Base-by-base conservation (phyloP, 2,329 filamentous ascomycete genomes). In the Fusarium luffae region DNA sequence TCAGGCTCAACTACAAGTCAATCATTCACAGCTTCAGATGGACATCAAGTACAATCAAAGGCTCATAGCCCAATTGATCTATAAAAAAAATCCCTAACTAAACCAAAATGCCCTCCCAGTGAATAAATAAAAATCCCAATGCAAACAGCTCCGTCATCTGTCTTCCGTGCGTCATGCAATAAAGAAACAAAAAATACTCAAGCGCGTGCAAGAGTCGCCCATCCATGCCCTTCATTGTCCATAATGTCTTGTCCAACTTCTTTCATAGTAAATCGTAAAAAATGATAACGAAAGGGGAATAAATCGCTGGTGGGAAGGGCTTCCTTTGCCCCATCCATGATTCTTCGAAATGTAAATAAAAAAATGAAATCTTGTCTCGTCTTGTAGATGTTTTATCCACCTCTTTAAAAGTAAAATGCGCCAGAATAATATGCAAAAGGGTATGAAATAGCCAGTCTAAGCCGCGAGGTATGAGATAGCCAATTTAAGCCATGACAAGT, bases 401-500 rank as follows among this genome's bases (percentile, higher is more conserved):
- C 47, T 51, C 47, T 59, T 63, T 63, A 37, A 52, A 64, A 52
- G 60, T 70, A 37, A 40, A 52, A 59, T 70, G 54, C 67, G 63
- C 67, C 67, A 37, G 42, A 25, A 28, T 54, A 49, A 34, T 55
- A 68, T 63, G 62, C 44, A 59, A 58, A 57, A 54, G 48, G 14
- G n/a, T 28, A 47, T 40, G 28, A 58, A 30, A 30, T 30, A 30
- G 28, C 28, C 27, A 28, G 27, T 28, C 27, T 28, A 28, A 28
- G 27, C 27, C 27, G 2, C 12, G 4, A 28, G 27, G 10, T 28
- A 27, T 27, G 9, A 27, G 49, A 25, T 40, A 40, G 37, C 25
- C n/a, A n/a, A n/a, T 27, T 8, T 27, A 27, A 25, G 76, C 77
- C 37, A 76, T 58, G 44, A 79, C 77, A 42, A 78, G 59, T 30